Conservation (phyloP, 805 yeast genomes). For the Saccharomycopsis schoenii region DNA sequence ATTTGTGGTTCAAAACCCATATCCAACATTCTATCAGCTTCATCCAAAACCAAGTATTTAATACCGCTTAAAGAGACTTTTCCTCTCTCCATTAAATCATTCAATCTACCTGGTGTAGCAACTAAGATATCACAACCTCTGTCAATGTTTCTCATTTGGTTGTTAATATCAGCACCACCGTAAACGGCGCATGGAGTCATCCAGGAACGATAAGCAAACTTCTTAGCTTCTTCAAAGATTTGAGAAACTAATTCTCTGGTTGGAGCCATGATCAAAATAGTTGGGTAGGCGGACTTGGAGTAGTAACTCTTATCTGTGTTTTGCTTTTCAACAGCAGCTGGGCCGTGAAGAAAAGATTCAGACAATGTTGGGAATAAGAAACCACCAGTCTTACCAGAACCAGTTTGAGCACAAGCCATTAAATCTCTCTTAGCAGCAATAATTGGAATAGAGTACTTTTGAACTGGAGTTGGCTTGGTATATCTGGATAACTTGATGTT, state of each 20-base stretch:
- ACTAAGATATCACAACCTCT: conserved; percentile 94
- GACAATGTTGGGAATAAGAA: conserved; percentile 96
- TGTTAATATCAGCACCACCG: conserved; percentile 94
- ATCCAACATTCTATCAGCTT: conserved; percentile 99
- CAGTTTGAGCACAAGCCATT: conserved; percentile 97
- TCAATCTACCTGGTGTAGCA: conserved; percentile 99
- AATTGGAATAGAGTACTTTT: conserved; percentile 87
- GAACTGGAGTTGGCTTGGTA: conserved; percentile 94
- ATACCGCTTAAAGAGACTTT: conserved; percentile 93
- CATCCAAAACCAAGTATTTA: conserved; percentile 93
- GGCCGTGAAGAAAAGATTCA: conserved; percentile 83
- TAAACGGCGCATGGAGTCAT: conserved; percentile 92
- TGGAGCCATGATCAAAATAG: conserved; percentile 93
- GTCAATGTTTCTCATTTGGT: conserved; percentile 79
- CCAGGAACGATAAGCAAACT: conserved; percentile 97
- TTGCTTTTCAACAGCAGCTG: conserved; percentile 47
- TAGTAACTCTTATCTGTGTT: conserved; percentile 31
- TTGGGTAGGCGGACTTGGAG: conserved; percentile 80
- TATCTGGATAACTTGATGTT: conserved; percentile 85
- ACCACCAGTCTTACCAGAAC: conserved; percentile 99
- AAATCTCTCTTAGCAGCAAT: conserved; percentile 83
- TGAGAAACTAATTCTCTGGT: conserved; percentile 98
- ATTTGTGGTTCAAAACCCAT: conserved; percentile 99
- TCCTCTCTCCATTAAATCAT: conserved; percentile 92
- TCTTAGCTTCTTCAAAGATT: conserved; percentile 90